A percentile compares a stretch with the other conserved stretches of the same genome.
phyloP scores from a whole-genome alignment of 371 early-diverging fungal genomes.

The Mucor racemosus region DNA sequence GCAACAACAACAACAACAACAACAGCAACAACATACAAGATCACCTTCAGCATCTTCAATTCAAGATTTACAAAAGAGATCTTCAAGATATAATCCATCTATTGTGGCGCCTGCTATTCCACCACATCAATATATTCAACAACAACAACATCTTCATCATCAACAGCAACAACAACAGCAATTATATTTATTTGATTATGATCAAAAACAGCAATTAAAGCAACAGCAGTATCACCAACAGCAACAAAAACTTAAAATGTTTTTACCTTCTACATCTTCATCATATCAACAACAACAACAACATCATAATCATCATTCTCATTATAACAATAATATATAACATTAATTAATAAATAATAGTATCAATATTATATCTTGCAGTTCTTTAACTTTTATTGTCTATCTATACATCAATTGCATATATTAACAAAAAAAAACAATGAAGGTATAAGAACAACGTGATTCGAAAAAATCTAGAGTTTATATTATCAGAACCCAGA shows the following conservation, averaged over 20 bases:
- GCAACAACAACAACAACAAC: slow-evolving; percentile 8
- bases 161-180: slow-evolving; percentile 5
- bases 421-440: too few relatives aligned
- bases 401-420: too few relatives aligned
- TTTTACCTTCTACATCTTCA: slow-evolving; percentile 7
- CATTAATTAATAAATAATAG: background rate
- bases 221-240: slow-evolving; percentile 2
- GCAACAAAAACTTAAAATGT: slow-evolving; percentile 2
- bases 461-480: too few relatives aligned
- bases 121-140: slow-evolving; percentile 17
- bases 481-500: too few relatives aligned
- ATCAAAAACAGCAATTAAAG: background rate
- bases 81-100: slow-evolving; percentile 5
- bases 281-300: background rate
- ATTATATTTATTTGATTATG: background rate
- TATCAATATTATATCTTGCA: background rate
- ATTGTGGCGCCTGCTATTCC: slow-evolving; percentile 41
- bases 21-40: slow-evolving; percentile 11
- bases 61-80: slow-evolving; percentile 27
- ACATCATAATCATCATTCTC: background rate
- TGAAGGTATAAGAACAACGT: too few relatives aligned
- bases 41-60: slow-evolving; percentile 37
- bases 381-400: background rate
- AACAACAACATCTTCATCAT: background rate
- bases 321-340: background rate